Percentiles rank a stretch among this genome's conserved stretches.
Evolutionary conservation across 2,329 filamentous ascomycete species (phyloP).

Genomic region (Fusarium sp.): DNA sequence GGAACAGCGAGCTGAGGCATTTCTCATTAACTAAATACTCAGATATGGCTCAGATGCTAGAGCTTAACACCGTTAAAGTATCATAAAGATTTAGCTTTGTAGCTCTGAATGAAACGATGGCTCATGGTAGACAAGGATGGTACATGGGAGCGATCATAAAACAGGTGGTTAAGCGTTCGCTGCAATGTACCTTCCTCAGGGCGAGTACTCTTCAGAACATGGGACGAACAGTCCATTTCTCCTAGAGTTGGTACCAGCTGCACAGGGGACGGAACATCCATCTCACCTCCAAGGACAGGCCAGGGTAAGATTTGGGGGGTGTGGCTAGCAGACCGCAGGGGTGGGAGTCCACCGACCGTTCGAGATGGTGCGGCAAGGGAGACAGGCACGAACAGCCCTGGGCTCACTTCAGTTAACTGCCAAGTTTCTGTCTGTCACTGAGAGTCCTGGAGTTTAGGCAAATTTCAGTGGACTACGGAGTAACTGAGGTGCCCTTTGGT

Average conservation of each 20-base stretch:
- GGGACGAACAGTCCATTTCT: conserved; percentile 35
- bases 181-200: conserved; percentile 3
- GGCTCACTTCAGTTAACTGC: neutral
- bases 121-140: conserved; percentile 34
- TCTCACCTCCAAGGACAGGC: neutral
- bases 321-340: conserved; percentile 19
- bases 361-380: conserved; percentile 38
- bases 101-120: conserved; percentile 32
- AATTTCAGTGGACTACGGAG: conserved; percentile 1
- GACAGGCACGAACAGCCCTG: conserved; percentile 12
- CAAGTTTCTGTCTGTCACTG: conserved; percentile 4
- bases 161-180: conserved; percentile 6
- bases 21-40: neutral
- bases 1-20: neutral
- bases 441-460: neutral
- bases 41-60: neutral
- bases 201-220: conserved; percentile 21
- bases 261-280: conserved; percentile 16
- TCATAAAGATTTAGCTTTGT: conserved; percentile 1
- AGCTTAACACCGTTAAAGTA: neutral
- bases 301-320: conserved; percentile 13
- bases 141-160: conserved; percentile 4
- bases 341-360: conserved; percentile 16
- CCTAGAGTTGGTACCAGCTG: conserved; percentile 22
- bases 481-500: neutral